Evolutionary conservation across 2,329 filamentous ascomycete species (phyloP).

Genomic region (Arthrobotrys conoides): DNA sequence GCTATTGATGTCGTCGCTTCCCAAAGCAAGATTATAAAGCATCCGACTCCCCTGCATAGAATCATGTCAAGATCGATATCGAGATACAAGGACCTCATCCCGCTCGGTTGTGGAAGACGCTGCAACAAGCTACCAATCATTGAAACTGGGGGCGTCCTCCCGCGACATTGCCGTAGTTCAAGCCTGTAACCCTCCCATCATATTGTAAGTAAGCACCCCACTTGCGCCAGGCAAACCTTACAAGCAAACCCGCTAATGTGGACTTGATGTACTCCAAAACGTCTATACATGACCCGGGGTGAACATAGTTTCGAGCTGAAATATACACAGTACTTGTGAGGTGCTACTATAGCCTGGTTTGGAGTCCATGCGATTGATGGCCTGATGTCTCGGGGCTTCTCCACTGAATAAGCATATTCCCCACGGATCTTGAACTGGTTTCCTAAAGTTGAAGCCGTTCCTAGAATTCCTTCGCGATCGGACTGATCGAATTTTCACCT

Average conservation of each 20-base stretch:
- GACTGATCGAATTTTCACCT: background rate
- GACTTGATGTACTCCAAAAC: conserved; percentile 11
- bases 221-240: background rate
- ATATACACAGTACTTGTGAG: background rate
- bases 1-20: conserved; percentile 19
- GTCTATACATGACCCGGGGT: conserved; percentile 17
- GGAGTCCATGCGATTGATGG: background rate
- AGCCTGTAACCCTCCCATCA: conserved; percentile 13
- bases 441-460: background rate
- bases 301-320: conserved; percentile 2
- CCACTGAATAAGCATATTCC: background rate
- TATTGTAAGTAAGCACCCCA: conserved; percentile 13
- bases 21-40: conserved; percentile 11
- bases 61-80: conserved; percentile 26
- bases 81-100: conserved; percentile 27
- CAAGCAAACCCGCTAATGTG: background rate
- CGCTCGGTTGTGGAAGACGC: conserved; percentile 21
- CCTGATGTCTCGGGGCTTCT: conserved; percentile 9
- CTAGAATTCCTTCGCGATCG: background rate
- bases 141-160: conserved; percentile 20
- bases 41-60: background rate
- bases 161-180: conserved; percentile 30
- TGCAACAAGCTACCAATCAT: conserved; percentile 29
- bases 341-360: background rate
- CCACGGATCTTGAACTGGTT: background rate